A percentile compares a stretch with the other conserved stretches of the same genome.
These are phyloP conservation scores for Glycine soja DNA, from an alignment of 306 rosid genomes.

Conservation along the genomic window DNA sequence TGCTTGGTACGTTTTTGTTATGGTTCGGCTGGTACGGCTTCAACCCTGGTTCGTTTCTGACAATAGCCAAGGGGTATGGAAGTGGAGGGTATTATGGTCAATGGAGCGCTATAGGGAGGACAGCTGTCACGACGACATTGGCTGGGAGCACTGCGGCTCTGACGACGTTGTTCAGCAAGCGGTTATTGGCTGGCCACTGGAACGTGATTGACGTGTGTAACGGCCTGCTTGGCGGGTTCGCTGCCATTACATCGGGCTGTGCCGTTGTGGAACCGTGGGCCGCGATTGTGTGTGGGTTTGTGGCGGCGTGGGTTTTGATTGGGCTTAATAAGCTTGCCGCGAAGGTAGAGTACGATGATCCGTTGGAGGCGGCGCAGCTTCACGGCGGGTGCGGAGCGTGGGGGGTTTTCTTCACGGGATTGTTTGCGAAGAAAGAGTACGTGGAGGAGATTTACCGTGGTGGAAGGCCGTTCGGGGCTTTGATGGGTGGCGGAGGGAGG, in stretches of 20 bases:
- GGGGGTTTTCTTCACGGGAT: constrained; percentile 77
- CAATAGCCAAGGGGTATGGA: constrained; percentile 56
- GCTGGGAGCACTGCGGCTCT: constrained; percentile 79
- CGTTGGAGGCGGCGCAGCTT: constrained; percentile 80
- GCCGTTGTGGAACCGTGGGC: constrained; percentile 89
- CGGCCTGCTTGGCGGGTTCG: constrained; percentile 79
- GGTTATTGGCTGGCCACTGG: constrained; percentile 80
- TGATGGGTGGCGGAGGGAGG: constrained; percentile 79
- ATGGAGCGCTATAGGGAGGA: constrained; percentile 85
- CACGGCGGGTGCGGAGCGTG: constrained; percentile 91
- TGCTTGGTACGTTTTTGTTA: constrained; percentile 70
- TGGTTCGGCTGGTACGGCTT: constrained; percentile 97
- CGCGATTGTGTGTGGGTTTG: constrained; percentile 73
- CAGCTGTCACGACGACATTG: constrained; percentile 83
- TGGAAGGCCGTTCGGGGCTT: constrained; percentile 62
- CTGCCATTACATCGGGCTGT: constrained; percentile 79
- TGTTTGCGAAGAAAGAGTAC: constrained; percentile 63
- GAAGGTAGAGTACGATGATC: constrained; percentile 66
- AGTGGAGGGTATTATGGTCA: constrained; percentile 54
- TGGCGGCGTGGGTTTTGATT: constrained; percentile 73
- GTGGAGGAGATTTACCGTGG: constrained; percentile 61
- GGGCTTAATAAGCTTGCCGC: constrained; percentile 63
- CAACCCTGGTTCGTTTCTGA: constrained; percentile 79
- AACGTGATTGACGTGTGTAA: constrained; percentile 81
- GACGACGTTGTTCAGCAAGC: constrained; percentile 70